Evolutionary conservation across 768 basidiomycete species (phyloP).

Genomic region (Hysterangium stoloniferum): DNA sequence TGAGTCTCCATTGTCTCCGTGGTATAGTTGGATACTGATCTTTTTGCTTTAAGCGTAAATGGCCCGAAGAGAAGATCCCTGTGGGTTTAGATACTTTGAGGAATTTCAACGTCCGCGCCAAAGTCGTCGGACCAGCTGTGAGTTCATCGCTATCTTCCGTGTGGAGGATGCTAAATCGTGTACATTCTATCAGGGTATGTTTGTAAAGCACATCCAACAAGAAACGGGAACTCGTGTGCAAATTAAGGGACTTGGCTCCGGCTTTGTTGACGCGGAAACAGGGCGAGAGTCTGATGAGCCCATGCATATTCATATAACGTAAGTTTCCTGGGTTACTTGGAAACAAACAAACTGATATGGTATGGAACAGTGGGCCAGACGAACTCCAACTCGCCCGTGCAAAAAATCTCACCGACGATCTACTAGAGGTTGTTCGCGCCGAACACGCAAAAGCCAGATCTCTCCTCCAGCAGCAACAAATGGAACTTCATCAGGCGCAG

Average conservation of each 20-base stretch:
- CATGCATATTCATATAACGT: conserved; percentile 91
- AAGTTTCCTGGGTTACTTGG: conserved; percentile 22
- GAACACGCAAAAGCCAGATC: conserved; percentile 80
- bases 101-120: conserved; percentile 96
- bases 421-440: conserved; percentile 77
- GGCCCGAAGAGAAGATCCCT: conserved; percentile 94
- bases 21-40: conserved; percentile 9
- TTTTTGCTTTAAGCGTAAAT: conserved; percentile 61
- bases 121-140: conserved; percentile 93
- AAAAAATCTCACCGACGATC: conserved; percentile 80
- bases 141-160: conserved; percentile 22
- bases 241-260: conserved; percentile 92
- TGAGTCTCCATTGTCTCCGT: conserved; percentile 21
- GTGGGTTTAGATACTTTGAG: conserved; percentile 85
- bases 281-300: conserved; percentile 83
- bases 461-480: conserved; percentile 64
- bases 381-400: conserved; percentile 82
- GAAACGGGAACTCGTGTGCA: conserved; percentile 96
- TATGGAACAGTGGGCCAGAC: conserved; percentile 60
- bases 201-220: conserved; percentile 96
- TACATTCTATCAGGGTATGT: conserved; percentile 58
- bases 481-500: conserved; percentile 82
- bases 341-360: background rate
- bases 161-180: background rate
- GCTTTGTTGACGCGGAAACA: conserved; percentile 89